A percentile compares a stretch with the other conserved stretches of the same genome.
Evolutionary conservation across 805 yeast genomes (phyloP).

Genomic region (Priceomyces melissophilus): DNA sequence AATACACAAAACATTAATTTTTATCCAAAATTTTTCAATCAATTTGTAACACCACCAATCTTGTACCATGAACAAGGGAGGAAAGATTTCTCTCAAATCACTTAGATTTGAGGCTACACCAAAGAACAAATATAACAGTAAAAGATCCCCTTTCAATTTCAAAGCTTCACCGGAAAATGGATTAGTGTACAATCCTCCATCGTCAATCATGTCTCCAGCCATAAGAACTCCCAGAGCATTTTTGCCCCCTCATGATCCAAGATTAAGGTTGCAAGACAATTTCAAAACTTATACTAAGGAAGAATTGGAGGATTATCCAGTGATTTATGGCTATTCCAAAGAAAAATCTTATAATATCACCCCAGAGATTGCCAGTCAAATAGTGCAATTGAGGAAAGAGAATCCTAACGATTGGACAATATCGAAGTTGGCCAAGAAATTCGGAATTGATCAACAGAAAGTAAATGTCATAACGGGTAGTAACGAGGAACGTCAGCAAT

Average conservation of each 20-base stretch:
- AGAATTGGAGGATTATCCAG: conserved; percentile 37
- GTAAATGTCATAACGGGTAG: conserved; percentile 44
- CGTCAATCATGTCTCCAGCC: conserved; percentile 39
- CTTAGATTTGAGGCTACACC: conserved; percentile 42
- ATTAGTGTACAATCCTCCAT: conserved; percentile 60
- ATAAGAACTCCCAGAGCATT: conserved; percentile 67
- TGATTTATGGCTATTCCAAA: conserved; percentile 35
- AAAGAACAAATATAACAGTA: conserved; percentile 53
- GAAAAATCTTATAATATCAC: conserved; percentile 53
- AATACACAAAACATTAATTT: background rate
- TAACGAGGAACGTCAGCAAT: conserved; percentile 34
- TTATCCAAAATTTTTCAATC: background rate
- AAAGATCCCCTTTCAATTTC: conserved; percentile 64
- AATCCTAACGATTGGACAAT: conserved; percentile 67
- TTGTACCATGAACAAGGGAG: conserved; percentile 2
- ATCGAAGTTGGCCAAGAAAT: conserved; percentile 57
- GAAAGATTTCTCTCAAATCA: conserved; percentile 13
- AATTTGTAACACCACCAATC: conserved; percentile 7
- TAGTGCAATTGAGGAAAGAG: conserved; percentile 48
- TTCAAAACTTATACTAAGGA: conserved; percentile 29
- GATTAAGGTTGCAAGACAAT: conserved; percentile 35
- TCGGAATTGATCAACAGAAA: conserved; percentile 42
- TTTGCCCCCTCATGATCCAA: conserved; percentile 58
- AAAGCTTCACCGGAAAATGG: conserved; percentile 56
- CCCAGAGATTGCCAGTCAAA: conserved; percentile 55